Evolutionary conservation across 805 yeast species (phyloP), one percentile per base, ranked within the genome.

Genomic region (Kazachstania africana): DNA sequence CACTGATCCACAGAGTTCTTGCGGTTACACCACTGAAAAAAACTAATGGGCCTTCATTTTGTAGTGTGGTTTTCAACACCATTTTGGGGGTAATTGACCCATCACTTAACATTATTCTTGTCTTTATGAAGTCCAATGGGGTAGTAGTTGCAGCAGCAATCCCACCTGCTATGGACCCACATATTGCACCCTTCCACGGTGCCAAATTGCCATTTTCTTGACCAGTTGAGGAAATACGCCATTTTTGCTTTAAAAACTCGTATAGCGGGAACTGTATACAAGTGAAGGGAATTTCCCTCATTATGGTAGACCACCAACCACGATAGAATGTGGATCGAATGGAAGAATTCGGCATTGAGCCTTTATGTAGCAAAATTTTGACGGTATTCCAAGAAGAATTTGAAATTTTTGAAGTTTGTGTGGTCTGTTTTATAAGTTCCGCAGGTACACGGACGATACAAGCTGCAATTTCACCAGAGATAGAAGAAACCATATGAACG

Each of bases 281-380:
- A 0, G 99, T 91, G 60, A 91, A 91, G 4, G 99, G 98, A 27
- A 91, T 88, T 48, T 91, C 99, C 37, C 99, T 68, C 75, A 87
- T 67, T 26, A 91, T 78, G 1, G 99, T 91, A 10, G 94, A 76
- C 15, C 72, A 65, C 85, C 94, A 91, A 6, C 99, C 99, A 43
- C 97, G 66, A 52, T 91, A 91, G 4, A 91, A 63, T 2, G 95
- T 95, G 24, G 68, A 59, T 15, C 80, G 43, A 0, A 75, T 61
- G 3, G 95, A 94, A 55, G 84, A 94, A 1, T 91, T 88, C n/a
- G n/a, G n/a, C 1, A 19, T 6, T 9, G 76, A 63, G 38, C 67
- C 59, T 51, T 82, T 80, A 31, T 61, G 57, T 12, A 83, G 49
- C 25, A 88, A 61, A 33, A 68, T 62, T 43, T 63, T 64, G 37